These are phyloP conservation scores for Hevea brasiliensis DNA, from an alignment of 345 rosid species.

Conservation along the genomic window DNA sequence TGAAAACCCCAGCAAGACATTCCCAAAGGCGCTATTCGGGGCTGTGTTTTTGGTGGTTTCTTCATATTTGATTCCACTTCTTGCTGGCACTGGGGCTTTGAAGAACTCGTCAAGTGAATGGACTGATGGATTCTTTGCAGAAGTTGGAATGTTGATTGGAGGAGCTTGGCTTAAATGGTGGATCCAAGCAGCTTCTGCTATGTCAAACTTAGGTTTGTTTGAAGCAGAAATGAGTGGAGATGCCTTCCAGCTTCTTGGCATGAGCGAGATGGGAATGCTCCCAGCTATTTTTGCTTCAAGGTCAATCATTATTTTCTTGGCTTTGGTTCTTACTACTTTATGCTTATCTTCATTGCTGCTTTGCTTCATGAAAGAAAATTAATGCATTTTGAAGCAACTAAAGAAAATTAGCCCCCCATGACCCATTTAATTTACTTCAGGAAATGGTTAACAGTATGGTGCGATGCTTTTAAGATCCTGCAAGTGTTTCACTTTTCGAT, in stretches of 20 bases:
- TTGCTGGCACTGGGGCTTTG: slow-evolving; percentile 71
- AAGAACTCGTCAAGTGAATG: slow-evolving; percentile 45
- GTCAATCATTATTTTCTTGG: slow-evolving; percentile 33
- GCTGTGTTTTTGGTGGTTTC: slow-evolving; percentile 61
- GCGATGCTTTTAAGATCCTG: too few species aligned
- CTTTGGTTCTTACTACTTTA: background rate
- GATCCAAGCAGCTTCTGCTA: slow-evolving; percentile 82
- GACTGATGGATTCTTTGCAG: slow-evolving; percentile 79
- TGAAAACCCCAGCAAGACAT: slow-evolving; percentile 59
- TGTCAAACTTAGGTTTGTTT: slow-evolving; percentile 75
- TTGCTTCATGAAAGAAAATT: background rate
- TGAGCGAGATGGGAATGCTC: slow-evolving; percentile 81
- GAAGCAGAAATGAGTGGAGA: slow-evolving; percentile 88
- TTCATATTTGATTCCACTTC: slow-evolving; percentile 63
- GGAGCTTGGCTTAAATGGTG: slow-evolving; percentile 75
- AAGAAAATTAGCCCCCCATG: background rate
- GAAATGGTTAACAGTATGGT: background rate
- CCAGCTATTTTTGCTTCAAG: slow-evolving; percentile 61
- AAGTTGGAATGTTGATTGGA: slow-evolving; percentile 71
- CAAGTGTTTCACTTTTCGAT: too few species aligned
- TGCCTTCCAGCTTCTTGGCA: slow-evolving; percentile 78
- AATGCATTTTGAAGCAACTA: background rate
- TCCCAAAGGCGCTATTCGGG: slow-evolving; percentile 68
- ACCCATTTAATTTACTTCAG: background rate
- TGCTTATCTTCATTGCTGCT: background rate